Conservation (phyloP, 805 yeast genomes). For the Barnettozyma vustinii region DNA sequence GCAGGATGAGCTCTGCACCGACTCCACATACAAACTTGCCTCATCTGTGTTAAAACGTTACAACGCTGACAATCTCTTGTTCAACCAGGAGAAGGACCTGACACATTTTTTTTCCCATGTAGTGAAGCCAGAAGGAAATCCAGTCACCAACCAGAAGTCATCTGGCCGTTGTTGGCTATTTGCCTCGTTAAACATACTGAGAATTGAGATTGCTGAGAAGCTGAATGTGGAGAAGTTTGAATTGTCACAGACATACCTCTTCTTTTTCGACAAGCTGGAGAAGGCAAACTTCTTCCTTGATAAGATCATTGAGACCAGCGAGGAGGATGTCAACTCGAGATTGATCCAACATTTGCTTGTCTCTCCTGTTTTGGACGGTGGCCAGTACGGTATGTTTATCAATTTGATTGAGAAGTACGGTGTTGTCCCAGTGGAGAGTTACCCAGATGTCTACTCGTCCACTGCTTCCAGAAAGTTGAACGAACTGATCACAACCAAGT, state of each 20-base stretch:
- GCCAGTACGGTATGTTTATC: constrained; percentile 81
- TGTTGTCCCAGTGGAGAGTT: constrained; percentile 65
- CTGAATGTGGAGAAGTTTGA: constrained; percentile 65
- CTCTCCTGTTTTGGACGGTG: constrained; percentile 77
- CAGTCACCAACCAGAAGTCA: constrained; percentile 66
- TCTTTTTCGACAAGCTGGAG: constrained; percentile 83
- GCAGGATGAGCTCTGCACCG: constrained; percentile 24
- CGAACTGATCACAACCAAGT: constrained; percentile 56
- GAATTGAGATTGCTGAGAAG: constrained; percentile 56
- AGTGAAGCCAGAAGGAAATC: constrained; percentile 44
- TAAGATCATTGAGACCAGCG: constrained; percentile 63
- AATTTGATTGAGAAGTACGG: constrained; percentile 79
- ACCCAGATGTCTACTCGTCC: constrained; percentile 61
- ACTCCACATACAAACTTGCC: constrained; percentile 29
- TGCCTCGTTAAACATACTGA: constrained; percentile 71
- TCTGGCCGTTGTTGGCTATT: constrained; percentile 90
- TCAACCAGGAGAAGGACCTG: constrained; percentile 14
- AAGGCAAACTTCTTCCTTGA: constrained; percentile 78
- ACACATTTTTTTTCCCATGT: constrained; percentile 24
- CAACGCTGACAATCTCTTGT: constrained; percentile 30
- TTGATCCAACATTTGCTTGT: constrained; percentile 58
- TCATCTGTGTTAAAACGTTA: constrained; percentile 30
- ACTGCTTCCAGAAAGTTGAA: constrained; percentile 50
- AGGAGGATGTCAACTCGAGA: constrained; percentile 64
- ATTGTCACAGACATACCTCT: constrained; percentile 72